Base-by-base conservation (phyloP, 2,329 filamentous ascomycete species). In the Botrytis cinerea region DNA sequence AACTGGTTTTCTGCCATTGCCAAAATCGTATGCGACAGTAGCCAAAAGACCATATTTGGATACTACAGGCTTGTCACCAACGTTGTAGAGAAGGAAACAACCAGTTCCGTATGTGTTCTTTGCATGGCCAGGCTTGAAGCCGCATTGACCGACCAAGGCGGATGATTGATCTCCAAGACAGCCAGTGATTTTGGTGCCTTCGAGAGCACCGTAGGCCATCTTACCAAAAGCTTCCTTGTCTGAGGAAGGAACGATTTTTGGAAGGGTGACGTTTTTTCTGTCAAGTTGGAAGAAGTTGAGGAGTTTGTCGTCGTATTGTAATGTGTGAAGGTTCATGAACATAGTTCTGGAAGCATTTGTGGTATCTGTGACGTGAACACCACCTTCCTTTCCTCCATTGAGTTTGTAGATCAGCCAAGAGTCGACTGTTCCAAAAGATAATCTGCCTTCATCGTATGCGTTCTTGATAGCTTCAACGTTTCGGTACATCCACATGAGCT, bases 21-120 rank as follows among this genome's bases (percentile, higher is more conserved):
- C 90, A 74, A 97, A 92, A 81, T 97, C 90, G 82, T 94, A 97
- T 6, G 92, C 94, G 38, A 97, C 90, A 0, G 94, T 97, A n/a
- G 92, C 91, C 57, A 97, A 85, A 45, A 97, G 86, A 18, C 94
- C 94, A 73, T 94, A 91, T 74, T 88, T 91, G 18, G 94, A 97
- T 74, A 97, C 92, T 71, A 97, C 93, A 10, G 94, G 94, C 82
- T 94, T 91, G 59, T 90, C 87, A 70, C 94, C 94, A 48, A 97
- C 91, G 80, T 95, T 94, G 84, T 94, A 94, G 22, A 95, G 88
- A 76, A 95, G 83, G 84, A 95, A 95, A 81, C 92, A 94, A n/a
- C 93, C 93, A 0, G 93, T 95, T 57, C 93, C 93, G 80, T 95
- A 95, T 1, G 93, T 95, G 82, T 95, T 95, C 85, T 95, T 95